A percentile compares a stretch with the other conserved stretches of the same genome.
These are phyloP conservation scores for Suillus ampliporus DNA, from an alignment of 768 basidiomycete genomes.

Conservation along the genomic window DNA sequence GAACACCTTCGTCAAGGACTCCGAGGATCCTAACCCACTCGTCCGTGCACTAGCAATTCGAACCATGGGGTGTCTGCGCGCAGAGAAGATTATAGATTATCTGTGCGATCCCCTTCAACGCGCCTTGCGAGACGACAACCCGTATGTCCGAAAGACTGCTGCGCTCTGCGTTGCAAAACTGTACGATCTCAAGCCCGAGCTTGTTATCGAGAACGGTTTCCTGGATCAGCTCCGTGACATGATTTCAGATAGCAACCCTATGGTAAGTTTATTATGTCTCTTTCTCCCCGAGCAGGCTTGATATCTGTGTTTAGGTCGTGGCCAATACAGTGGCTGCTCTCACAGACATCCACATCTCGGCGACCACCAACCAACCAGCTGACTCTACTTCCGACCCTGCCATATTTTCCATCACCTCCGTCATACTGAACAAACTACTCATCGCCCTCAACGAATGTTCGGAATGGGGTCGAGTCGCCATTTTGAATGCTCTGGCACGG, in stretches of 20 bases:
- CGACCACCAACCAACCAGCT: conserved; percentile 55
- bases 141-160: conserved; percentile 98
- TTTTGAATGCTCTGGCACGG: conserved; percentile 83
- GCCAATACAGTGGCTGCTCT: conserved; percentile 95
- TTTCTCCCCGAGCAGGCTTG: not conserved
- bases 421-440: conserved; percentile 85
- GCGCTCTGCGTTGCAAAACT: conserved; percentile 96
- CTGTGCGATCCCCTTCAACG: conserved; percentile 94
- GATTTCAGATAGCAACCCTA: conserved; percentile 95
- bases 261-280: conserved; percentile 59
- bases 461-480: conserved; percentile 97
- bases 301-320: conserved; percentile 71
- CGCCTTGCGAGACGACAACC: conserved; percentile 92
- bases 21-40: conserved; percentile 95
- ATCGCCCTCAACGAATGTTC: conserved; percentile 98
- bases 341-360: conserved; percentile 86
- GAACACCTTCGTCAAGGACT: conserved; percentile 98
- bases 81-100: conserved; percentile 99
- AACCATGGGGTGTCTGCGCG: conserved; percentile 96
- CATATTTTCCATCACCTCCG: conserved; percentile 81
- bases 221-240: conserved; percentile 88
- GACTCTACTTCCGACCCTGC: conserved; percentile 63
- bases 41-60: conserved; percentile 95
- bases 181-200: conserved; percentile 94
- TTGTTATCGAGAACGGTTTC: conserved; percentile 95